Conservation (phyloP, 306 rosid species). For the Amphicarpaea edgeworthii region DNA sequence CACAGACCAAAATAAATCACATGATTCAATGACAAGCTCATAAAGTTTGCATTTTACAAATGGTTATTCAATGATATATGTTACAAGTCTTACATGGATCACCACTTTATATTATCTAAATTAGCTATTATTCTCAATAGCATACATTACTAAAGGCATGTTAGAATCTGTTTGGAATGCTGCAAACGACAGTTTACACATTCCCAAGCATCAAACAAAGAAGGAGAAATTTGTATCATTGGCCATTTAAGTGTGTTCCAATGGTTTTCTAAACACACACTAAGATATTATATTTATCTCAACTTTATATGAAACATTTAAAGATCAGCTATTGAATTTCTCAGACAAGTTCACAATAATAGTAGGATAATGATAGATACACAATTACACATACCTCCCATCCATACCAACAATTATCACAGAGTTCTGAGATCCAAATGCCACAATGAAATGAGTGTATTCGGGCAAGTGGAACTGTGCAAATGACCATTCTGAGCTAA, state of each 20-base stretch:
- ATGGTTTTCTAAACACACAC: no score
- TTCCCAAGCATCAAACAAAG: no score
- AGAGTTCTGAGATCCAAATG: slow-evolving; percentile 86
- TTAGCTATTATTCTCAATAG: slow-evolving; percentile 2
- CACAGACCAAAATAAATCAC: no score
- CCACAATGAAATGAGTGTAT: slow-evolving; percentile 72
- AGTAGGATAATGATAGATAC: slow-evolving; percentile 17
- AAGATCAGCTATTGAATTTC: slow-evolving; percentile 21
- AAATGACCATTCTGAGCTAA: slow-evolving; percentile 99
- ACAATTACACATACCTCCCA: slow-evolving; percentile 85
- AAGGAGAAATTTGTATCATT: no score
- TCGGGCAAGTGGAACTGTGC: slow-evolving; percentile 88
- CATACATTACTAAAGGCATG: background rate
- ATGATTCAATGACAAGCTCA: background rate
- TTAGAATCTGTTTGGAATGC: no score
- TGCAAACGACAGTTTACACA: no score
- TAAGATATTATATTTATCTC: slow-evolving; percentile 17
- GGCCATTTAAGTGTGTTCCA: no score
- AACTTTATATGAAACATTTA: slow-evolving; percentile 31
- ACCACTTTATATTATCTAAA: background rate
- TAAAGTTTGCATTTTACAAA: slow-evolving; percentile 8
- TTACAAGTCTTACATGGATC: slow-evolving; percentile 17
- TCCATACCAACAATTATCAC: slow-evolving; percentile 78
- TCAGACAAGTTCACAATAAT: slow-evolving; percentile 11
- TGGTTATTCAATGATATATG: slow-evolving; percentile 7